Percentiles rank a stretch among this genome's conserved stretches.
Conservation (phyloP, 1,284 basidiomycete genomes). For the Pholiota adiposa region DNA sequence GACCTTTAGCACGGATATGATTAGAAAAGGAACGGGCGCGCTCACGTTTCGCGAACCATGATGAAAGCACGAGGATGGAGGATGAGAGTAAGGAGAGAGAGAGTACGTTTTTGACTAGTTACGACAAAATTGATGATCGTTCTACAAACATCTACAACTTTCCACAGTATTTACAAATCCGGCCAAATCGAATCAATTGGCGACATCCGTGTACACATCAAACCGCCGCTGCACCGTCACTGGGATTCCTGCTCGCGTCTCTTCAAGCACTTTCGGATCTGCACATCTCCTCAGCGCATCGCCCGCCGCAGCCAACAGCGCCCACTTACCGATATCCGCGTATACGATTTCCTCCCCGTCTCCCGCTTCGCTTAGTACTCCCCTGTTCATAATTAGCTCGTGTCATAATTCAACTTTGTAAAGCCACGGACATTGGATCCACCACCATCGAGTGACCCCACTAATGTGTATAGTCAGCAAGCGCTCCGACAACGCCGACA, state of each 20-base stretch:
- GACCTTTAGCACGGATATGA: neutral
- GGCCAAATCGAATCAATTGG: constrained; percentile 23
- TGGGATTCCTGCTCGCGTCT: constrained; percentile 82
- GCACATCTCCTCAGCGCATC: constrained; percentile 13
- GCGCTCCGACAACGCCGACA: constrained; percentile 1
- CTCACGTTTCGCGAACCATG: constrained; percentile 38
- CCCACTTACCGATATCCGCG: constrained; percentile 77
- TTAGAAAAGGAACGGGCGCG: neutral
- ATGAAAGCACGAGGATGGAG: constrained; percentile 7
- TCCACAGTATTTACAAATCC: constrained; percentile 43
- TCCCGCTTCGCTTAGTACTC: constrained; percentile 78
- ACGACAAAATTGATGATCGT: constrained; percentile 36
- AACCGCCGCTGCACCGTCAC: constrained; percentile 90
- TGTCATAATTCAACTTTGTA: neutral
- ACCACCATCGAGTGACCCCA: constrained; percentile 93
- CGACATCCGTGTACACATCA: constrained; percentile 72
- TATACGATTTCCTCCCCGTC: constrained; percentile 85
- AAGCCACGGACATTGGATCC: constrained; percentile 77
- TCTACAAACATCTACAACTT: constrained; percentile 46
- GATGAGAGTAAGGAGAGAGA: constrained; percentile 10
- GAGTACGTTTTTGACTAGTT: constrained; percentile 25
- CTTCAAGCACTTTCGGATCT: constrained; percentile 76
- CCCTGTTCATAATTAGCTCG: constrained; percentile 50
- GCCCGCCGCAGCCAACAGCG: neutral
- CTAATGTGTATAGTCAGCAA: constrained; percentile 39